phyloP scores from a whole-genome alignment of 352 stramenopile species.

The Pythium coloratum region DNA sequence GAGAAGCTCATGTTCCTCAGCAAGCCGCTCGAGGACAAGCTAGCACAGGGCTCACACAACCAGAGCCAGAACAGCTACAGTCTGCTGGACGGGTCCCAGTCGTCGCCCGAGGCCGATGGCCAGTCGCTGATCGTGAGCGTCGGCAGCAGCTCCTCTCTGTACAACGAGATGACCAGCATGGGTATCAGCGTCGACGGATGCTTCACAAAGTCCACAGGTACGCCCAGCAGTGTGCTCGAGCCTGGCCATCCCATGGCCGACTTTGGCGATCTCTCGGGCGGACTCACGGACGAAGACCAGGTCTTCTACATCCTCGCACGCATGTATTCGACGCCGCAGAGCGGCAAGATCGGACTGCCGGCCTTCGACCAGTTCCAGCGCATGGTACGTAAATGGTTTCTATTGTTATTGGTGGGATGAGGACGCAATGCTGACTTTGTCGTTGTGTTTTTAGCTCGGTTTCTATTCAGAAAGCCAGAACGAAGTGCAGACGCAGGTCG shows the following conservation, averaged over 20 bases:
- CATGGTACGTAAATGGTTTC: conserved; percentile 51
- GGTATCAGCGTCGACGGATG: conserved; percentile 59
- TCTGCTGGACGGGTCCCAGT: conserved; percentile 20
- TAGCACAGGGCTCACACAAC: conserved; percentile 7
- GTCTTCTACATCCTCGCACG: conserved; percentile 82
- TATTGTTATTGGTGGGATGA: not conserved
- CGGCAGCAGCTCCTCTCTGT: conserved; percentile 42
- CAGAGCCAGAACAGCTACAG: conserved; percentile 8
- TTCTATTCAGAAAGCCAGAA: conserved; percentile 81
- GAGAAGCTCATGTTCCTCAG: conserved; percentile 28
- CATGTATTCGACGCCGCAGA: conserved; percentile 71
- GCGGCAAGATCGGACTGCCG: conserved; percentile 74
- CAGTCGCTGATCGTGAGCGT: conserved; percentile 37
- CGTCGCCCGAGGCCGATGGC: conserved; percentile 7
- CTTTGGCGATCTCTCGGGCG: conserved; percentile 34
- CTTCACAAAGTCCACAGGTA: conserved; percentile 42
- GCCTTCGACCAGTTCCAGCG: conserved; percentile 83
- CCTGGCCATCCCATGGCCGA: conserved; percentile 34
- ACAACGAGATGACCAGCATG: conserved; percentile 80
- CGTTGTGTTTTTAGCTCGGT: conserved; percentile 44
- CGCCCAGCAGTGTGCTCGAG: conserved; percentile 8
- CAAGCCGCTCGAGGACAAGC: conserved; percentile 26
- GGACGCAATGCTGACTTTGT: not conserved
- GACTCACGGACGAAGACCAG: conserved; percentile 55
- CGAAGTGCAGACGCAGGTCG: conserved; percentile 69